Conservation (phyloP, 768 basidiomycete species). For the Krasilnikovozyma curviuscula region DNA sequence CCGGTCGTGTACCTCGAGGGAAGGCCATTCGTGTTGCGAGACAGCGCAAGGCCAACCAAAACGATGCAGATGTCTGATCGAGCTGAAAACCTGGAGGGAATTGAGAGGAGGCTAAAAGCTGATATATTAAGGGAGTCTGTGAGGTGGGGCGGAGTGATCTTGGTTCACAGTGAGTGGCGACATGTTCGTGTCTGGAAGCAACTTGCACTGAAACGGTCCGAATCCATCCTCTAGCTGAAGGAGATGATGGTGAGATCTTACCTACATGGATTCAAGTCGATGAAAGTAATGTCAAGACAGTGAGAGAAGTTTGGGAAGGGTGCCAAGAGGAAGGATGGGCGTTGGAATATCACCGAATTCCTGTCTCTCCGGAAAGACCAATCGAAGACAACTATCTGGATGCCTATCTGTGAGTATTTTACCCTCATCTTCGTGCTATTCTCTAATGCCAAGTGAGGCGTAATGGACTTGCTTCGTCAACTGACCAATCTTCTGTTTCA, state of each 20-base stretch:
- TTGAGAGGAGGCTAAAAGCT: slow-evolving; percentile 60
- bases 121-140: slow-evolving; percentile 75
- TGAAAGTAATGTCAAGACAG: slow-evolving; percentile 59
- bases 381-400: slow-evolving; percentile 96
- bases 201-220: slow-evolving; percentile 22
- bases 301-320: slow-evolving; percentile 62
- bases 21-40: slow-evolving; percentile 74
- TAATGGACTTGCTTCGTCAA: no score
- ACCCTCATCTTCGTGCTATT: no score
- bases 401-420: slow-evolving; percentile 44
- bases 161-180: slow-evolving; percentile 64
- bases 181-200: background rate
- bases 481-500: no score
- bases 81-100: slow-evolving; percentile 85
- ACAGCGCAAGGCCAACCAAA: slow-evolving; percentile 60
- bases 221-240: slow-evolving; percentile 31
- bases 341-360: slow-evolving; percentile 85
- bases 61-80: slow-evolving; percentile 69
- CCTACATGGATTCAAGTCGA: slow-evolving; percentile 92
- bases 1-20: slow-evolving; percentile 32
- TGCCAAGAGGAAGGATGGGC: slow-evolving; percentile 72
- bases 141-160: slow-evolving; percentile 68
- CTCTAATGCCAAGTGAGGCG: no score
- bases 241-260: slow-evolving; percentile 59
- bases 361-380: slow-evolving; percentile 79